phyloP scores from a whole-genome alignment of 805 yeast genomes.

The Candida railenensis region DNA sequence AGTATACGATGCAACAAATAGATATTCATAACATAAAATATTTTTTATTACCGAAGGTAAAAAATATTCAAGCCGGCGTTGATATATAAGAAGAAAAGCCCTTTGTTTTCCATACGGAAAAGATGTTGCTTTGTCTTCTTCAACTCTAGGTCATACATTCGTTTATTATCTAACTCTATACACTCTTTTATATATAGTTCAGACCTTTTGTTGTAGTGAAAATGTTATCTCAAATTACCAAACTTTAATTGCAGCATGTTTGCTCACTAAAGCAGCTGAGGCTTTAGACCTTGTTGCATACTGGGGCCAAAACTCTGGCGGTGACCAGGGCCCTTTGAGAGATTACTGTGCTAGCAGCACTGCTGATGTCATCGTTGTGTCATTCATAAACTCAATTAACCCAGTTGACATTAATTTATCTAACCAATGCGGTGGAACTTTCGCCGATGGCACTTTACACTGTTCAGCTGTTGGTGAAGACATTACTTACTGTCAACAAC shows the following conservation, averaged over 20 bases:
- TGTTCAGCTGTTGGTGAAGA: constrained; percentile 48
- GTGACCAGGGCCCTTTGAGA: constrained; percentile 21
- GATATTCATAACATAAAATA: too few species aligned
- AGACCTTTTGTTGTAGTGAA: not conserved
- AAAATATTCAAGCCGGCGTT: too few species aligned
- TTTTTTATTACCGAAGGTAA: too few species aligned
- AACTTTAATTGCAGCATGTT: constrained; percentile 2
- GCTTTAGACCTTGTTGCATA: constrained; percentile 66
- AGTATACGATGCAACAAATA: too few species aligned
- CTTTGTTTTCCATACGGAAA: too few species aligned
- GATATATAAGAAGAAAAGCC: too few species aligned
- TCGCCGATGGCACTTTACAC: constrained; percentile 5
- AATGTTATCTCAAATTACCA: constrained; percentile 1
- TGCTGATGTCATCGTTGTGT: constrained; percentile 65
- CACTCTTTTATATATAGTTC: not conserved
- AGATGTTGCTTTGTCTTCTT: too few species aligned
- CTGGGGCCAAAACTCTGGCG: constrained; percentile 81
- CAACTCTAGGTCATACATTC: too few species aligned
- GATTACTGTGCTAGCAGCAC: constrained; percentile 62
- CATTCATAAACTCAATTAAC: constrained; percentile 61
- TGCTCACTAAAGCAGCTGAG: constrained; percentile 22
- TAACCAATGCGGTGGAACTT: constrained; percentile 17
- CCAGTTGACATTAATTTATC: constrained; percentile 33
- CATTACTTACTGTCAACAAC: constrained; percentile 67
- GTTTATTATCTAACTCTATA: constrained; percentile 1